Evolutionary conservation across 1,284 basidiomycete species (phyloP).

Genomic region (Moesziomyces sp.): DNA sequence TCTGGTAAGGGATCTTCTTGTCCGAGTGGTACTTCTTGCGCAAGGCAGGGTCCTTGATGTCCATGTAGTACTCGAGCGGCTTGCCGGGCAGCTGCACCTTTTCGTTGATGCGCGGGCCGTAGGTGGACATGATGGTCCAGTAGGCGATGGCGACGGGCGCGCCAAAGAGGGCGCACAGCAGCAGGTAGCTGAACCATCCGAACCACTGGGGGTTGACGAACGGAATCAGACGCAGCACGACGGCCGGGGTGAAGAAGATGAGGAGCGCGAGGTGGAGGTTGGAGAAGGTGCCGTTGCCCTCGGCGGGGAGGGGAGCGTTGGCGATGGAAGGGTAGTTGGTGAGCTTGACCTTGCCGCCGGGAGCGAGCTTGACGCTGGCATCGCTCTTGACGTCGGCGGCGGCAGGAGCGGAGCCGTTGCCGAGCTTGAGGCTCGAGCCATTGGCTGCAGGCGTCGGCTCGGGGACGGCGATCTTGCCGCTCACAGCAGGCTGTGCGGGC

Average conservation of each 20-base stretch:
- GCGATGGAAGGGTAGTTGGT: conserved; percentile 64
- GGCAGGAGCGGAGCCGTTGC: conserved; percentile 3
- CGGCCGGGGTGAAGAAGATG: conserved; percentile 63
- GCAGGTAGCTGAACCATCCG: conserved; percentile 62
- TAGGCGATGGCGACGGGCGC: conserved; percentile 84
- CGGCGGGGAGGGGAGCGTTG: conserved; percentile 65
- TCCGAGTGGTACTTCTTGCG: conserved; percentile 78
- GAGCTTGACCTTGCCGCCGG: conserved; percentile 65
- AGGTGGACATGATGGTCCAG: conserved; percentile 87
- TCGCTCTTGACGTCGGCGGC: conserved; percentile 3
- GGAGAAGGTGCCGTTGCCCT: conserved; percentile 68
- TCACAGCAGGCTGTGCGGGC: conserved; percentile 6
- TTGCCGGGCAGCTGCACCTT: conserved; percentile 84
- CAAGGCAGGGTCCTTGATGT: conserved; percentile 84
- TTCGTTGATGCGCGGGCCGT: conserved; percentile 84
- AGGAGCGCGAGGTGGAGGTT: conserved; percentile 78
- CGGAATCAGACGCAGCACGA: conserved; percentile 63
- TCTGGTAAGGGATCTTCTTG: conserved; percentile 96
- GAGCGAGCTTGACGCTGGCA: conserved; percentile 46
- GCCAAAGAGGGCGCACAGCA: conserved; percentile 78
- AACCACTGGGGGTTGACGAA: conserved; percentile 66
- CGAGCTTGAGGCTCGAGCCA: conserved; percentile 34
- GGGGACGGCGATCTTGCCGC: not conserved
- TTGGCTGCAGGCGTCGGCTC: conserved; percentile 6
- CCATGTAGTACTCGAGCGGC: conserved; percentile 85